These are phyloP conservation scores for Leishmania amazonensis DNA, from an alignment of 208 protist genomes.

Conservation along the genomic window DNA sequence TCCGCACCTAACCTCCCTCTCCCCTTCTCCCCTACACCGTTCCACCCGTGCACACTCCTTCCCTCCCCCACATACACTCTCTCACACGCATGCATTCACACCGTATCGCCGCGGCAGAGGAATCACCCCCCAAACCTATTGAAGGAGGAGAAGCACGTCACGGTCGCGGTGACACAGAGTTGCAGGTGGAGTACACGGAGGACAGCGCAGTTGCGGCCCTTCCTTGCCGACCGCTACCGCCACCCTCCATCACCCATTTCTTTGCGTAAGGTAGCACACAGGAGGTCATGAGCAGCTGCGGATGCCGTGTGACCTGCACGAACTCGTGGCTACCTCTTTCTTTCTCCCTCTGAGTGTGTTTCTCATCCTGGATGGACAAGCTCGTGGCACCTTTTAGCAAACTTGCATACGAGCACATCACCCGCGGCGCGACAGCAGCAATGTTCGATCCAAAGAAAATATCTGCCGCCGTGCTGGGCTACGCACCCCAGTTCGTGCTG, in stretches of 20 bases:
- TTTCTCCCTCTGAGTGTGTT: background rate
- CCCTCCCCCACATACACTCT: background rate
- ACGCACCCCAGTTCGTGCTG: constrained; percentile 55
- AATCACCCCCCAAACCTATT: background rate
- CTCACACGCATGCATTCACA: background rate
- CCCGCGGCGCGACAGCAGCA: background rate
- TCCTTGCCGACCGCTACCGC: background rate
- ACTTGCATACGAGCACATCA: background rate
- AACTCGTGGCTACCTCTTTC: background rate
- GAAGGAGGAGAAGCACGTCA: background rate
- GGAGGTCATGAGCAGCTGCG: background rate
- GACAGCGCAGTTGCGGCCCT: background rate
- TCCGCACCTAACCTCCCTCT: background rate
- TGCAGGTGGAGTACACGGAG: background rate
- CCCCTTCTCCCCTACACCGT: background rate
- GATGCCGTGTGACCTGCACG: background rate
- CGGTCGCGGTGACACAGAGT: background rate
- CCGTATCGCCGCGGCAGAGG: background rate
- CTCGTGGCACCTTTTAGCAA: background rate
- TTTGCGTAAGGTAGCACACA: background rate
- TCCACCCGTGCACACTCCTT: background rate
- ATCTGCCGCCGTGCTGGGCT: constrained; percentile 26
- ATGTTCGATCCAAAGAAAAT: constrained; percentile 44
- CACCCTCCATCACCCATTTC: background rate
- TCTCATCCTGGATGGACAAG: background rate